phyloP scores from a whole-genome alignment of 345 rosid species.

The Carallia pectinifolia region DNA sequence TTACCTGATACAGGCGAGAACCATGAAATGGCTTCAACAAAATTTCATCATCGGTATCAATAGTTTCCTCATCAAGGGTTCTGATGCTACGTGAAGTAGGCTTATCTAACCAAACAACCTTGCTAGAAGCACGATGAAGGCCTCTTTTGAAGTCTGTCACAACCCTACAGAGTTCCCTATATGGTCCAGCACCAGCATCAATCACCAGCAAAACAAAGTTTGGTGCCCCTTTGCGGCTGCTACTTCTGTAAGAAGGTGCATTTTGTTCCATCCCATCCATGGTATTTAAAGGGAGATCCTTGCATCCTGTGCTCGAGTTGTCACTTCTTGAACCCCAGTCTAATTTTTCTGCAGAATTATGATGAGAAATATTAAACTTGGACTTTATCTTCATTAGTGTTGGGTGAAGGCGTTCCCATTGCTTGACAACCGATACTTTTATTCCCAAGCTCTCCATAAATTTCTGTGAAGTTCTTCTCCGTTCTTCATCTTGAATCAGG shows the following conservation, averaged over 20 bases:
- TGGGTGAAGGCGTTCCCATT: conserved; percentile 40
- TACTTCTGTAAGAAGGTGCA: conserved; percentile 23
- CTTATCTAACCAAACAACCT: conserved; percentile 70
- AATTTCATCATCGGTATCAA: conserved; percentile 39
- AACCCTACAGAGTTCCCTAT: conserved; percentile 25
- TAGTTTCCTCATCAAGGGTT: neutral
- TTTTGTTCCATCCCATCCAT: conserved; percentile 50
- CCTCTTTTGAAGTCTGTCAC: conserved; percentile 50
- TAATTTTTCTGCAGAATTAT: conserved; percentile 41
- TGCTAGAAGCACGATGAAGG: conserved; percentile 32
- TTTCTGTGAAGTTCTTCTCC: conserved; percentile 45
- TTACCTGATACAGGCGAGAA: conserved; percentile 43
- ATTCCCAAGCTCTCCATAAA: conserved; percentile 56
- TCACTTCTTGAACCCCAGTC: conserved; percentile 43
- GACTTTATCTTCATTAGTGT: conserved; percentile 35
- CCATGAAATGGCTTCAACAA: conserved; percentile 69
- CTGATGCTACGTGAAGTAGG: conserved; percentile 29
- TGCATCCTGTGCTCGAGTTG: conserved; percentile 27
- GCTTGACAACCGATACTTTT: conserved; percentile 40
- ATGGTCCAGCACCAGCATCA: conserved; percentile 52
- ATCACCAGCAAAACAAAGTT: conserved; percentile 51
- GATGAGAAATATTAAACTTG: conserved; percentile 18
- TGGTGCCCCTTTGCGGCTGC: conserved; percentile 7
- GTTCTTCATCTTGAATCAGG: conserved; percentile 46
- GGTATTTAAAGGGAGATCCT: conserved; percentile 50